A percentile compares a stretch with the other conserved stretches of the same genome.
These are phyloP conservation scores for Backusella luteola DNA, from an alignment of 192 early-diverging fungal species.

Conservation along the genomic window DNA sequence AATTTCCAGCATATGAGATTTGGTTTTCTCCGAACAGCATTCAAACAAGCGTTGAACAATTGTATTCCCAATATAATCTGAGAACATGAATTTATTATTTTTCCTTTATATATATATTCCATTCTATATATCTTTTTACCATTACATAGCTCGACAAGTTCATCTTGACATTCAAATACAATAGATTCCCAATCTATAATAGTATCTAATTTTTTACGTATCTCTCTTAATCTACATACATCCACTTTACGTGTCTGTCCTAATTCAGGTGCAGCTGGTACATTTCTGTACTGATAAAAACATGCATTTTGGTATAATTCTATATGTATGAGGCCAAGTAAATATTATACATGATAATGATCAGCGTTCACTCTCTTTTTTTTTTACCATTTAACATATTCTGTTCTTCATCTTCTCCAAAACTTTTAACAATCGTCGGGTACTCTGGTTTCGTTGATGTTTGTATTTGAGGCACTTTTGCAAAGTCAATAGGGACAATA, in stretches of 20 bases:
- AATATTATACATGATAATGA: neutral
- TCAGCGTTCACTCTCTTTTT: neutral
- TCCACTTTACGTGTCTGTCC: slow-evolving; percentile 66
- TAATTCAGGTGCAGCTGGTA: slow-evolving; percentile 65
- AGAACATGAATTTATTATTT: slow-evolving; percentile 32
- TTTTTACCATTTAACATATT: slow-evolving; percentile 1
- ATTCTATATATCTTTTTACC: slow-evolving; percentile 45
- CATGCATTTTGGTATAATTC: neutral
- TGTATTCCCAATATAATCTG: slow-evolving; percentile 93
- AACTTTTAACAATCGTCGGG: slow-evolving; percentile 40
- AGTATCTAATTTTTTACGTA: slow-evolving; percentile 85
- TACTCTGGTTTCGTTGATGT: slow-evolving; percentile 19
- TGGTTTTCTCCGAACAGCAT: slow-evolving; percentile 64
- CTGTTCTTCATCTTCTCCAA: slow-evolving; percentile 6
- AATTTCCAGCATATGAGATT: slow-evolving; percentile 68
- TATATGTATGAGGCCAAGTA: neutral
- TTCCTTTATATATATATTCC: neutral
- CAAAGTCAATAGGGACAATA: slow-evolving; percentile 86
- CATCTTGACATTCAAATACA: slow-evolving; percentile 76
- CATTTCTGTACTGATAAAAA: slow-evolving; percentile 47
- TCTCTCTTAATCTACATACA: slow-evolving; percentile 81
- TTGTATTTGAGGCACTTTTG: slow-evolving; percentile 75
- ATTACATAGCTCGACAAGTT: slow-evolving; percentile 84
- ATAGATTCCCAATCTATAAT: slow-evolving; percentile 74
- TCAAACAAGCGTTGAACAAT: slow-evolving; percentile 91